phyloP scores from a whole-genome alignment of 2,329 filamentous ascomycete genomes.

The Aureobasidium sp. region DNA sequence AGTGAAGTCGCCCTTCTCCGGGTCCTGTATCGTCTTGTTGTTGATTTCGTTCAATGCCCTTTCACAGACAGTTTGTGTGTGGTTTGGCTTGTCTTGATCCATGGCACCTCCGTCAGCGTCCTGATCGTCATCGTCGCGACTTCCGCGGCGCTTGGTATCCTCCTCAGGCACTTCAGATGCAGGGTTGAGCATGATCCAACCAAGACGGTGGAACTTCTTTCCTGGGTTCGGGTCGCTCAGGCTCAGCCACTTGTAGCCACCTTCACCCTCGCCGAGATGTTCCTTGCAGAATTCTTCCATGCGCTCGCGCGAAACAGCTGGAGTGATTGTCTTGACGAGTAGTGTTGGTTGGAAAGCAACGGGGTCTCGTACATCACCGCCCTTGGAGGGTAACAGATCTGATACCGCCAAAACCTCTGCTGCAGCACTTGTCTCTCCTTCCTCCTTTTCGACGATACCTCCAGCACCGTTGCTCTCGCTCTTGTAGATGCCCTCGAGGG shows the following conservation, averaged over 20 bases:
- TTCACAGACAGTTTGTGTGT: constrained; percentile 39
- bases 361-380: constrained; percentile 83
- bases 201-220: constrained; percentile 95
- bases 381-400: constrained; percentile 74
- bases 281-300: constrained; percentile 92
- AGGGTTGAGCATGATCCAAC: constrained; percentile 94
- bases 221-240: constrained; percentile 93
- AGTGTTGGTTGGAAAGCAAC: constrained; percentile 82
- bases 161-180: constrained; percentile 57
- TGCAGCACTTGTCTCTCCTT: constrained; percentile 83
- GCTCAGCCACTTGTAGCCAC: constrained; percentile 92
- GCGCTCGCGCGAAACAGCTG: constrained; percentile 87
- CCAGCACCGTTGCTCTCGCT: constrained; percentile 82
- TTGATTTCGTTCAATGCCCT: constrained; percentile 89
- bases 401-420: constrained; percentile 90
- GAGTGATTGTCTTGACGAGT: constrained; percentile 95
- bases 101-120: constrained; percentile 23
- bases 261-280: constrained; percentile 80
- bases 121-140: constrained; percentile 59
- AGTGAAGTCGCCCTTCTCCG: constrained; percentile 88
- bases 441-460: constrained; percentile 83
- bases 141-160: constrained; percentile 66
- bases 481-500: constrained; percentile 87
- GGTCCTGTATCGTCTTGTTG: constrained; percentile 92
- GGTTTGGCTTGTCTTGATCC: constrained; percentile 15